Percentiles rank a stretch among this genome's conserved stretches.
Conservation (phyloP, 345 rosid species). For the Sonneratia alba region DNA sequence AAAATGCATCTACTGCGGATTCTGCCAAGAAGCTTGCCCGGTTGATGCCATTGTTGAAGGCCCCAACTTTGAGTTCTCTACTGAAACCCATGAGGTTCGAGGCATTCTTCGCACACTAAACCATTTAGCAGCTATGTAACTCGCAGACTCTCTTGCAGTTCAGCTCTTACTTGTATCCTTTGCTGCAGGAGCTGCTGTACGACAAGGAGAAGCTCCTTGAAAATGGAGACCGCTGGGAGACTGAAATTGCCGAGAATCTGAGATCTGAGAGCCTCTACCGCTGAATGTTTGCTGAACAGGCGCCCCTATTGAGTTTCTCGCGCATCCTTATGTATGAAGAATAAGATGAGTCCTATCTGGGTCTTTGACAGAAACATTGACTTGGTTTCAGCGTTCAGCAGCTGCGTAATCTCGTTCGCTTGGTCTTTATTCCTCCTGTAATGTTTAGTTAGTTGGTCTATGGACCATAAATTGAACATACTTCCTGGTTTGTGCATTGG, state of each 20-base stretch:
- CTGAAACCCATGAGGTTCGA: constrained; percentile 87
- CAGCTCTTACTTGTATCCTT: not conserved
- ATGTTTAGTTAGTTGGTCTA: too few species aligned
- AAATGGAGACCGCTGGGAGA: constrained; percentile 96
- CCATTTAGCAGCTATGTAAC: not conserved
- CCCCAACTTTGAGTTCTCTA: constrained; percentile 91
- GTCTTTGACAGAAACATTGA: not conserved
- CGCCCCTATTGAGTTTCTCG: not conserved
- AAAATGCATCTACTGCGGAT: constrained; percentile 93
- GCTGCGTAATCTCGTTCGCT: too few species aligned
- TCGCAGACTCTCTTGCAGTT: not conserved
- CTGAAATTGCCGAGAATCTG: constrained; percentile 95
- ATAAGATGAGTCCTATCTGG: not conserved
- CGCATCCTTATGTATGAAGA: not conserved
- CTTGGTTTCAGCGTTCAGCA: too few species aligned
- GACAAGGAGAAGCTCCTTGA: constrained; percentile 96
- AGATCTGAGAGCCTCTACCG: constrained; percentile 93
- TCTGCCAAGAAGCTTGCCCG: constrained; percentile 99
- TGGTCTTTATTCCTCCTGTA: too few species aligned
- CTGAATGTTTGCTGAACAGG: constrained; percentile 18
- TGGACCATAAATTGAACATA: too few species aligned
- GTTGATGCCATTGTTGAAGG: constrained; percentile 98
- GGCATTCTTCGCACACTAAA: not conserved
- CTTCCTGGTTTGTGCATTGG: too few species aligned
- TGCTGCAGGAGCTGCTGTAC: constrained; percentile 73